These are phyloP conservation scores for Pharnaceum exiguum DNA, from an alignment of 148 eudicot genomes.

Conservation along the genomic window DNA sequence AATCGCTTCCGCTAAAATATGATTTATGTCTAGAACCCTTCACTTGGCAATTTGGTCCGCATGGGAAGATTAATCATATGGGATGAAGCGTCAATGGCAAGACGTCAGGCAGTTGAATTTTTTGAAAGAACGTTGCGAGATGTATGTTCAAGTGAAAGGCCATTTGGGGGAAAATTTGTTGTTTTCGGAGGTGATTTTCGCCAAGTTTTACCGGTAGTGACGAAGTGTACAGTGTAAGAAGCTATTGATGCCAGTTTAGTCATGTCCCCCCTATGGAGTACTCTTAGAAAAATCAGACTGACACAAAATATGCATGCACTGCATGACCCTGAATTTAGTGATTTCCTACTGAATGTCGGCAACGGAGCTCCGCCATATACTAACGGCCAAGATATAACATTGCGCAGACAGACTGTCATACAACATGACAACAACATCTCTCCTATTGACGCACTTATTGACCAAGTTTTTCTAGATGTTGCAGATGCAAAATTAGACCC, in stretches of 20 bases:
- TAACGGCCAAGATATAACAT: background rate
- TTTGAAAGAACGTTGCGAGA: background rate
- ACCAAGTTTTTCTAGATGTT: background rate
- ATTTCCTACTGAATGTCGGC: background rate
- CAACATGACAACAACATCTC: background rate
- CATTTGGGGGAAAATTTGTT: background rate
- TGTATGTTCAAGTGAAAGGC: background rate
- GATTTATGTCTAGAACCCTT: no score
- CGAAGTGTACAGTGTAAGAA: background rate
- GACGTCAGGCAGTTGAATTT: background rate
- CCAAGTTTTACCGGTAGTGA: background rate
- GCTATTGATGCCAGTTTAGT: background rate
- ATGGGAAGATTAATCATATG: no score
- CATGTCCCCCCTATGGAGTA: background rate
- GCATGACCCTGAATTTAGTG: background rate
- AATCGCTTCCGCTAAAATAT: no score
- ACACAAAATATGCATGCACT: background rate
- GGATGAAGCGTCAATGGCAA: slow-evolving; percentile 1
- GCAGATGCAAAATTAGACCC: background rate
- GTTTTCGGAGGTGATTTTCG: background rate
- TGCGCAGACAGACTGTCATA: background rate
- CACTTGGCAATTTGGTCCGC: no score
- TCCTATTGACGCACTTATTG: background rate
- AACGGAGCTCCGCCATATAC: background rate
- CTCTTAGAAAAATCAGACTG: background rate